Base-by-base conservation (phyloP, 2,329 filamentous ascomycete genomes). In the Magnaporthiopsis rhizophila region DNA sequence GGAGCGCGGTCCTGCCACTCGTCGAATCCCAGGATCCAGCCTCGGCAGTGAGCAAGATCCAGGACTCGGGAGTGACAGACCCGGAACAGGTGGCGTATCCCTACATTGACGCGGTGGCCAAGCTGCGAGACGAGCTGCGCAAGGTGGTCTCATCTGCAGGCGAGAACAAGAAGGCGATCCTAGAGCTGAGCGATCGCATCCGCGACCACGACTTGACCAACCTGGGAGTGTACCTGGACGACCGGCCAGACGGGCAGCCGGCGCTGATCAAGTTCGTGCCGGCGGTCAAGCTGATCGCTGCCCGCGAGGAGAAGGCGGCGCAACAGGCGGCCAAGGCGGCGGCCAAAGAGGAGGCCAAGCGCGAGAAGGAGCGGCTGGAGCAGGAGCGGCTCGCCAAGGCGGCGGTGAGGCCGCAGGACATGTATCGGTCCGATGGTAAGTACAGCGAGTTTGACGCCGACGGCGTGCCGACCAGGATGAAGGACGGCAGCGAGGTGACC, bases 171-270 rank as follows among this genome's bases (percentile, higher is more conserved):
- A 64, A 92, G 72, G 84, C 89, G 3, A 86, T 95, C 53, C 85
- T 97, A 1, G 76, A 81, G 0, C 83, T 96, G 60, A 95, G 89
- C 68, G 94, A 96, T 72, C 82, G 84, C 24, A 85, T 97, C 58
- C 89, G 93, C 63, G 91, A 97, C 73, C 82, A 86, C 12, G 87
- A 93, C 65, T 85, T 97, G 32, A 93, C 90, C 70, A 87, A 93
- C 65, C 79, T 96, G 0, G 91, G 89, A 53, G 89, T 97, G 65
- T 96, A 96, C 72, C 86, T 97, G 0, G 93, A 97, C 72, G 93
- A 97, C 71, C 86, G 91, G 62, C 36, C 62, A 45, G 79, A 78
- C n/a, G 84, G 83, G 60, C 82, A 82, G 72, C 88, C 86, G 0
- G 91, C 92, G 0, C 82, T 97, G 38, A 88, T 97, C 66, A 87